Evolutionary conservation across 1,139 yeast genomes (phyloP).

Genomic region (Pichia inconspicua): DNA sequence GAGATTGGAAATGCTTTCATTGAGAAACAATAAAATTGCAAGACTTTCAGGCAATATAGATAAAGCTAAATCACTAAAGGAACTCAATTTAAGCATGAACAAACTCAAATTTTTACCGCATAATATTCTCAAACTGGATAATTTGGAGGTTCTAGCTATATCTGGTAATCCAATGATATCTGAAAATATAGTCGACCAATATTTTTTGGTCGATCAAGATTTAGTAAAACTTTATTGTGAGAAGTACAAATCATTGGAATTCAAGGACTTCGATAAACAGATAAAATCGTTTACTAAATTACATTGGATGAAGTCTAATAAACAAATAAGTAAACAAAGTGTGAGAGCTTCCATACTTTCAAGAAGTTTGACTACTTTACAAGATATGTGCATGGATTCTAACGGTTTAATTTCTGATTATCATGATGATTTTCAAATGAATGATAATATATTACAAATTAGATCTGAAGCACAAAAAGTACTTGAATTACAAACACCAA

Average conservation of each 20-base stretch:
- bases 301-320: constrained; percentile 23
- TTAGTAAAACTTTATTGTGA: constrained; percentile 8
- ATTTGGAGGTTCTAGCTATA: constrained; percentile 39
- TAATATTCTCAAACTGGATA: constrained; percentile 40
- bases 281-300: constrained; percentile 22
- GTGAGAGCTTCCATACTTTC: constrained; percentile 21
- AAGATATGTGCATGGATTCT: constrained; percentile 16
- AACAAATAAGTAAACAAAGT: constrained; percentile 17
- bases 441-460: constrained; percentile 1
- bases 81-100: constrained; percentile 48
- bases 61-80: constrained; percentile 35
- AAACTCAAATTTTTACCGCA: constrained; percentile 45
- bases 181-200: constrained; percentile 7
- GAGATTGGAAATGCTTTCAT: constrained; percentile 45
- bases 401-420: constrained; percentile 10
- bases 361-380: constrained; percentile 25
- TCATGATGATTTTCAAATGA: constrained; percentile 13
- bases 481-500: constrained; percentile 9
- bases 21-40: constrained; percentile 44
- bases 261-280: constrained; percentile 12
- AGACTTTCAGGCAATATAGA: constrained; percentile 47
- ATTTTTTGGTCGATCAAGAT: constrained; percentile 9
- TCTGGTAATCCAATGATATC: constrained; percentile 36
- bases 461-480: constrained; percentile 7
- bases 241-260: constrained; percentile 1